A percentile compares a stretch with the other conserved stretches of the same genome.
Evolutionary conservation across 2,329 filamentous ascomycete species (phyloP).

Genomic region (Phyllosticta paracitricarpa): DNA sequence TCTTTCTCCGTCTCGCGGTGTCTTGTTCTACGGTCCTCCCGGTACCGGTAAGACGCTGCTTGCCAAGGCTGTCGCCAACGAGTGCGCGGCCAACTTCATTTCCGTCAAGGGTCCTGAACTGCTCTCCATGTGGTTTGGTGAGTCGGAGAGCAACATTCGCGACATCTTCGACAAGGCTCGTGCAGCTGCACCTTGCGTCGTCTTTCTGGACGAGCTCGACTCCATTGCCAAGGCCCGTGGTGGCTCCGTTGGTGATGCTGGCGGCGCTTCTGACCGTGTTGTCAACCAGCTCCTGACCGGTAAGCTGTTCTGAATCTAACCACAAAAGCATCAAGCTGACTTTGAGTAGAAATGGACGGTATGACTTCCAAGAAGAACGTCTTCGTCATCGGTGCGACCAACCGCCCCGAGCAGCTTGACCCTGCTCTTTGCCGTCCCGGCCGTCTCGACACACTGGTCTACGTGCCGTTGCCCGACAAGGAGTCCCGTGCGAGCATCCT

Average conservation of each 20-base stretch:
- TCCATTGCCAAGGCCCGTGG: constrained; percentile 99
- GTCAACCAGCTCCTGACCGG: constrained; percentile 98
- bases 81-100: constrained; percentile 99
- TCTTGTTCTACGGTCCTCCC: constrained; percentile 95
- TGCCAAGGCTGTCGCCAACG: constrained; percentile 98
- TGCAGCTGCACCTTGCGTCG: constrained; percentile 92
- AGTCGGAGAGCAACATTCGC: constrained; percentile 98
- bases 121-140: constrained; percentile 99
- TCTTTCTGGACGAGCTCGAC: constrained; percentile 97
- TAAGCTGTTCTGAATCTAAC: constrained; percentile 38
- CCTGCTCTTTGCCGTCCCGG: constrained; percentile 96
- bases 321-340: constrained; percentile 31
- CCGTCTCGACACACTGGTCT: constrained; percentile 96
- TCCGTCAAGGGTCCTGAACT: constrained; percentile 98
- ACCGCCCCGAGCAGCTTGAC: constrained; percentile 96
- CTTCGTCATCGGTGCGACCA: constrained; percentile 98
- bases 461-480: constrained; percentile 93
- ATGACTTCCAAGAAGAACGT: constrained; percentile 99
- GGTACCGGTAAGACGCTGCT: constrained; percentile 99
- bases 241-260: constrained; percentile 89
- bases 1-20: constrained; percentile 93
- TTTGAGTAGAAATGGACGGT: constrained; percentile 76
- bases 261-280: constrained; percentile 96
- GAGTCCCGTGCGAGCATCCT: constrained; percentile 81
- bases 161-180: constrained; percentile 99